Evolutionary conservation across 805 yeast species (phyloP).

Genomic region (Cyberlindnera misumaiensis): DNA sequence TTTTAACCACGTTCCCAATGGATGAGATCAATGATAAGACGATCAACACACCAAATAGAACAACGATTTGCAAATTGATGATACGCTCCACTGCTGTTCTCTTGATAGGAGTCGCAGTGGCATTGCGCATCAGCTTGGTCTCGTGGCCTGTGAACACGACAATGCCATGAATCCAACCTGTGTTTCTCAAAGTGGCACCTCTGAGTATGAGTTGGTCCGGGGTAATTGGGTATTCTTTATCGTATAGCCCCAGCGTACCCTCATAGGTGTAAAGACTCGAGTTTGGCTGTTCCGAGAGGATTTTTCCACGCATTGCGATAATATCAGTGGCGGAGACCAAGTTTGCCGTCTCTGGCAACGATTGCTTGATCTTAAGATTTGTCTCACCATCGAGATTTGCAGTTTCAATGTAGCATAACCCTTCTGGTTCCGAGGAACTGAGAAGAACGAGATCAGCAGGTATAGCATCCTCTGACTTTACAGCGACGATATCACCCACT

Average conservation of each 20-base stretch:
- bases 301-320: conserved; percentile 45
- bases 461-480: conserved; percentile 79
- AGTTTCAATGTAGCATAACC: conserved; percentile 94
- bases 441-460: conserved; percentile 89
- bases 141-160: conserved; percentile 97
- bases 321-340: conserved; percentile 61
- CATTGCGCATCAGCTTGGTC: conserved; percentile 96
- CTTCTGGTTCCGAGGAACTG: conserved; percentile 96
- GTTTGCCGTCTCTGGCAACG: conserved; percentile 68
- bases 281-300: conserved; percentile 88
- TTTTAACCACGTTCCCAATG: conserved; percentile 77
- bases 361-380: conserved; percentile 89
- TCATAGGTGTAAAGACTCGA: conserved; percentile 92
- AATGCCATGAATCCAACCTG: conserved; percentile 91
- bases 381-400: conserved; percentile 98
- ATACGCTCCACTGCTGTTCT: conserved; percentile 95
- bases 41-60: conserved; percentile 74
- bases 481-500: conserved; percentile 87
- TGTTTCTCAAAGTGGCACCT: conserved; percentile 93
- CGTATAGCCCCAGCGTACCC: conserved; percentile 62
- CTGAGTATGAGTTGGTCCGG: conserved; percentile 91
- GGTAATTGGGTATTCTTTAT: conserved; percentile 57
- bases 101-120: conserved; percentile 97
- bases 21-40: conserved; percentile 74
- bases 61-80: conserved; percentile 87